Conservation (phyloP, 331 rosid species). For the Quercus tomentella region DNA sequence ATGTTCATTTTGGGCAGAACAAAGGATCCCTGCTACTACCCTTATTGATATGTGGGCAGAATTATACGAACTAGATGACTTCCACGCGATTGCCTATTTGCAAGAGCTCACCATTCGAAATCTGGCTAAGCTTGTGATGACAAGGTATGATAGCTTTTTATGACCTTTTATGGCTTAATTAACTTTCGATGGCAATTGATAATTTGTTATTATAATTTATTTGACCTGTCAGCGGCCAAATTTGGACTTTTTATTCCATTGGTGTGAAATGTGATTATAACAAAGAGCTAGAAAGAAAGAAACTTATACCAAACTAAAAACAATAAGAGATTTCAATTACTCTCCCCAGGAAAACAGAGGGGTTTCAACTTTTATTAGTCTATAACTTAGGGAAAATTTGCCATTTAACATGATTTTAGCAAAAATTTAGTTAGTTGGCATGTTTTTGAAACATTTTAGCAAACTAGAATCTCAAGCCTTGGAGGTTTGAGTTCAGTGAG, state of each 20-base stretch:
- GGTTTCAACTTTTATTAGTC: too few species aligned
- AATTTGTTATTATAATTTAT: background rate
- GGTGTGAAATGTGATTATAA: background rate
- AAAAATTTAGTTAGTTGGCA: too few species aligned
- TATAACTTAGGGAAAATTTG: too few species aligned
- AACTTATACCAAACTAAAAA: background rate
- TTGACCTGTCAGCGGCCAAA: background rate
- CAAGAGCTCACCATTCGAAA: conserved; percentile 22
- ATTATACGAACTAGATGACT: conserved; percentile 25
- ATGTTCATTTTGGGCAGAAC: conserved; percentile 53
- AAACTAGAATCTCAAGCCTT: too few species aligned
- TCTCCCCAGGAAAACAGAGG: background rate
- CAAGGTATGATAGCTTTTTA: conserved; percentile 33
- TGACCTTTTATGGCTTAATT: background rate
- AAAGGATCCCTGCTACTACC: conserved; percentile 39
- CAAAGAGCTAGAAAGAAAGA: background rate
- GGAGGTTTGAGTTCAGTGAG: too few species aligned
- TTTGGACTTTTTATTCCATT: background rate
- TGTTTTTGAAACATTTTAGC: too few species aligned
- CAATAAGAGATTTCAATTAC: too few species aligned
- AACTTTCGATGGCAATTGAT: background rate
- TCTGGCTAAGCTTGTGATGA: conserved; percentile 31
- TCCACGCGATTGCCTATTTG: conserved; percentile 28
- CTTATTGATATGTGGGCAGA: conserved; percentile 57
- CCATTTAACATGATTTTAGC: too few species aligned